Evolutionary conservation across 2,329 filamentous ascomycete genomes (phyloP).

Genomic region (Sporothrix pseudoabietina): DNA sequence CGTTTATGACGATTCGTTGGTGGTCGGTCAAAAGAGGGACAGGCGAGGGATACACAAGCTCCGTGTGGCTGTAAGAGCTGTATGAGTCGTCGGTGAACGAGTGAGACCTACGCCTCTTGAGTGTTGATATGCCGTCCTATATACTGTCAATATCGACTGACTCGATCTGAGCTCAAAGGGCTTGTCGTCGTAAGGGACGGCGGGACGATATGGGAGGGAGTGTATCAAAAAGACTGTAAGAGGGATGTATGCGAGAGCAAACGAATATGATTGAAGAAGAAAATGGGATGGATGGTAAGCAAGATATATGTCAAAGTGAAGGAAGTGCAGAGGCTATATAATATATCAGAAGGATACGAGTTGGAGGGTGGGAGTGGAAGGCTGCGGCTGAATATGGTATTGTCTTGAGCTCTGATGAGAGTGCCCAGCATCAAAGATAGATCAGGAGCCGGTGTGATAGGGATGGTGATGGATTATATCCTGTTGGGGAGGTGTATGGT

Average conservation of each 20-base stretch:
- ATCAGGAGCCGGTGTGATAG: slow-evolving; percentile 27
- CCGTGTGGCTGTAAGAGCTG: background rate
- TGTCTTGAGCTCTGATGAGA: background rate
- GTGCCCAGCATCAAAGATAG: slow-evolving; percentile 3
- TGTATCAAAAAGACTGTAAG: background rate
- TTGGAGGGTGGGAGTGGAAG: background rate
- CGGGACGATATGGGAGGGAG: background rate
- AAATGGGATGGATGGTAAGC: too few relatives aligned
- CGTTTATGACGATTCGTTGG: slow-evolving; percentile 38
- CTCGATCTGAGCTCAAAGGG: background rate
- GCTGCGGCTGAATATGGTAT: slow-evolving; percentile 31
- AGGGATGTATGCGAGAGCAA: background rate
- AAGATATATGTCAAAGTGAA: background rate
- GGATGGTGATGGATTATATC: background rate
- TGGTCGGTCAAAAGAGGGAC: slow-evolving; percentile 33
- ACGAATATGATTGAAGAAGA: background rate
- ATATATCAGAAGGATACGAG: background rate
- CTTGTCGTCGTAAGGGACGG: background rate
- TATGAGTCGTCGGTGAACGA: slow-evolving; percentile 41
- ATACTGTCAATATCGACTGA: background rate
- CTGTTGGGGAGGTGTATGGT: background rate
- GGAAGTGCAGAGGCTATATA: background rate
- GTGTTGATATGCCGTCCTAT: slow-evolving; percentile 39
- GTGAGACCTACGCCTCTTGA: slow-evolving; percentile 51
- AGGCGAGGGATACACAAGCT: background rate